Base-by-base conservation (phyloP, 106 monocot genomes). In the Posidonia australis region DNA sequence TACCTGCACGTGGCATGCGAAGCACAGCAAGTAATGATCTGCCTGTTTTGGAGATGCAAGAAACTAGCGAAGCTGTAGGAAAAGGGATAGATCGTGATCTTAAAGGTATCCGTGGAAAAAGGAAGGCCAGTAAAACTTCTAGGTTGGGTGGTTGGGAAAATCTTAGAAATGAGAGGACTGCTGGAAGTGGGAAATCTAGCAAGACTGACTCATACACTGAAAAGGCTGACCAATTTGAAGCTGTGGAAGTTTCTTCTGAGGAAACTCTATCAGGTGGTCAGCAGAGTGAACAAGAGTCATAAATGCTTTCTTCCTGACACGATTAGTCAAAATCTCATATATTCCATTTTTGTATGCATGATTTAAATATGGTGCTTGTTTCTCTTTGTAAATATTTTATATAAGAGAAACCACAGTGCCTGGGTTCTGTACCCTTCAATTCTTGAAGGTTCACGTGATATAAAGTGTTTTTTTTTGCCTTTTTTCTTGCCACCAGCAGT, bases 241-340 rank as follows among this genome's bases (percentile, higher is more conserved):
- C 54, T 30, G 63, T 48, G 36, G 78, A 70, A 64, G 58, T 69
- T 63, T 72, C 79, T 46, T 74, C 63, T 28, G 68, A 77, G 54
- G 32, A 82, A 61, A 64, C 66, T 36, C 31, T 58, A 31, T 77
- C 67, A 23, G 66, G 74, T 65, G 70, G 66, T 28, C 16, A 77
- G 60, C 49, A 44, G 22, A 66, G 49, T 65, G 76, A 77, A 64
- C 64, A 46, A 49, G 67, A 74, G 69, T 52, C 44, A 9, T 81
- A 51, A 65, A 16, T 25, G 3, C 16, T 16, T 12, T 24, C 1
- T 46, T 45, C 54, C 44, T 13, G n/a, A 43, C 11, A 18, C 24
- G n/a, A 13, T n/a, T 20, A 13, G 19, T 13, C 24, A 64, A 32
- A 25, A 3, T 60, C 43, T 46, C 13, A 26, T 23, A 23, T 64